Conservation (phyloP, 2,329 filamentous ascomycete species). For the Neonectria faginata region DNA sequence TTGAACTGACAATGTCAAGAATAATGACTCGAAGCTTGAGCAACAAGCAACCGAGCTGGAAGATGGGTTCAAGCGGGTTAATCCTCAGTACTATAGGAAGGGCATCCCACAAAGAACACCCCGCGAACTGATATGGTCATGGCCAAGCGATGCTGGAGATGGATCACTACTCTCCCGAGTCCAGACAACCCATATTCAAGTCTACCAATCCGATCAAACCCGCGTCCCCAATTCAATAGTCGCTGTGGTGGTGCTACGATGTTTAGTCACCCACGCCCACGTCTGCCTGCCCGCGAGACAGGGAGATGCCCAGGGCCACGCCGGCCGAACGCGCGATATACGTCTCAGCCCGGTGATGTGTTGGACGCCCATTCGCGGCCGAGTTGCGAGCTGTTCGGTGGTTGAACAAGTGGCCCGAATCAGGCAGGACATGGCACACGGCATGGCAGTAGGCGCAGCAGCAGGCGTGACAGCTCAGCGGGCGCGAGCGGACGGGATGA, state of each 20-base stretch:
- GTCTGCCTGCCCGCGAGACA: not conserved
- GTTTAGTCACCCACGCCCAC: conserved; percentile 15
- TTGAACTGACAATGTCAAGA: not conserved
- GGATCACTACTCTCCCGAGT: not conserved
- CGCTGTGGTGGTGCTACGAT: conserved; percentile 16
- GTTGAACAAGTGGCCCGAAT: conserved; percentile 36
- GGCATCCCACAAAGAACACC: not conserved
- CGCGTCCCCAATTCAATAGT: conserved; percentile 26
- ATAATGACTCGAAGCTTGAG: not conserved
- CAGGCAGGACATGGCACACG: conserved; percentile 1
- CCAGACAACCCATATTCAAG: not conserved
- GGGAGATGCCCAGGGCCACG: not conserved
- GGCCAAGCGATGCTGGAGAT: conserved; percentile 17
- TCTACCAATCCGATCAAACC: not conserved
- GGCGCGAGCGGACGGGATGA: conserved; percentile 41
- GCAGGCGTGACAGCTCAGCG: conserved; percentile 39
- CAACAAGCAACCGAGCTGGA: not conserved
- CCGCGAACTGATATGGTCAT: not conserved
- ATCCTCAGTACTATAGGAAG: not conserved
- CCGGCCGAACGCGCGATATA: conserved; percentile 19
- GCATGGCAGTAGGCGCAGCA: conserved; percentile 13
- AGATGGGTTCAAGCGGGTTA: not conserved
- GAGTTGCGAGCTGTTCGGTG: not conserved
- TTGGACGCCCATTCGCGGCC: conserved; percentile 38
- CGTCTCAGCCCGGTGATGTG: conserved; percentile 31